phyloP scores from a whole-genome alignment of 371 early-diverging fungal species.

The Gilbertella persicaria region DNA sequence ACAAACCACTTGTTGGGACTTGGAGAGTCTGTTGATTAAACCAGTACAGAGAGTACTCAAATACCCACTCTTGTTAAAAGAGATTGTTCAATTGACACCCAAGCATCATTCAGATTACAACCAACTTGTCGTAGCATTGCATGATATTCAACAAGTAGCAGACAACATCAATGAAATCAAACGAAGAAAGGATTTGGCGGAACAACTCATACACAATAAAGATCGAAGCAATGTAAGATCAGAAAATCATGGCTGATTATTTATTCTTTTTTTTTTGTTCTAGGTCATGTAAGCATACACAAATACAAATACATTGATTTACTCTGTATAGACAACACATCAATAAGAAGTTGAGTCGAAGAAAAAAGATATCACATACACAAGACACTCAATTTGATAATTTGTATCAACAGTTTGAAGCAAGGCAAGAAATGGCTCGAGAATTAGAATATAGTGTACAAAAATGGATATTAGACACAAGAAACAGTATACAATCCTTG shows the following conservation, averaged over 20 bases:
- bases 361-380: slow-evolving; percentile 50
- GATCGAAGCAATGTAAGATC: slow-evolving; percentile 57
- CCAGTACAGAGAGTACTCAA: slow-evolving; percentile 89
- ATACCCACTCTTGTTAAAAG: slow-evolving; percentile 74
- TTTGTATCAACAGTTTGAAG: slow-evolving; percentile 60
- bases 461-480: slow-evolving; percentile 57
- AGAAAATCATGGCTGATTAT: background rate
- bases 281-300: slow-evolving; percentile 44
- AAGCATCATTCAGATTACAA: slow-evolving; percentile 56
- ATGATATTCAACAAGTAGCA: slow-evolving; percentile 66
- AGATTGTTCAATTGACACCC: slow-evolving; percentile 66
- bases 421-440: slow-evolving; percentile 54
- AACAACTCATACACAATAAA: slow-evolving; percentile 76
- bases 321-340: slow-evolving; percentile 61
- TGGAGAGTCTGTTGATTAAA: slow-evolving; percentile 77
- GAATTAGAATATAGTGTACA: slow-evolving; percentile 58
- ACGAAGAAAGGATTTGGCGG: slow-evolving; percentile 80
- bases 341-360: slow-evolving; percentile 71
- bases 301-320: background rate
- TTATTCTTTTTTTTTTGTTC: background rate
- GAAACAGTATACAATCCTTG: slow-evolving; percentile 60
- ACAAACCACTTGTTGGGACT: slow-evolving; percentile 80
- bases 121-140: slow-evolving; percentile 46
- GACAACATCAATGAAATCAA: slow-evolving; percentile 85
- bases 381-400: slow-evolving; percentile 63